Evolutionary conservation across 306 rosid genomes (phyloP).

Genomic region (Quercus suber): DNA sequence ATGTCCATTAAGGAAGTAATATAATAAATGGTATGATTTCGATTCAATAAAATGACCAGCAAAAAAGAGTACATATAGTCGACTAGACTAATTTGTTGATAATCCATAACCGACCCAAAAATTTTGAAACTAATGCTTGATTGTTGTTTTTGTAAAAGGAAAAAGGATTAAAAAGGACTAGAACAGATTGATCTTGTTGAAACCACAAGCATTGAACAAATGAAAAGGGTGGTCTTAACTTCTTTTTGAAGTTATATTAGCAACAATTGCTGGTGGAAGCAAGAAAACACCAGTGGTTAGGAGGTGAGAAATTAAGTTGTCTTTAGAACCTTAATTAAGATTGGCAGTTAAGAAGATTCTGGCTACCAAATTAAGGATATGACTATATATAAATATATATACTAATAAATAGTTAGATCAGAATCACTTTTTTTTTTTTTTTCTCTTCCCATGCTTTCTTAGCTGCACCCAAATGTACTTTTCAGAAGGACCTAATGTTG

Average conservation of each 20-base stretch:
- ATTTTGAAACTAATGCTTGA: no score
- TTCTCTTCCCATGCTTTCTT: constrained; percentile 32
- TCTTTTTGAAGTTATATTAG: constrained; percentile 37
- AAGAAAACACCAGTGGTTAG: constrained; percentile 25
- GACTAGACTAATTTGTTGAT: no score
- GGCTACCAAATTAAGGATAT: constrained; percentile 21
- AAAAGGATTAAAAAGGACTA: background rate
- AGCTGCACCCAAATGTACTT: constrained; percentile 36
- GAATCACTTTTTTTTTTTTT: constrained; percentile 15
- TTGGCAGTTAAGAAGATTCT: constrained; percentile 17
- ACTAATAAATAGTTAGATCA: constrained; percentile 20
- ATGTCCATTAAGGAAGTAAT: no score
- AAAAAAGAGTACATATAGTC: no score
- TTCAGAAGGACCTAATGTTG: constrained; percentile 37
- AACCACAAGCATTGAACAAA: background rate
- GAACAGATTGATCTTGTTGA: background rate
- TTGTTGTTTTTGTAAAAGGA: background rate
- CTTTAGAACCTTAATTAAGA: background rate
- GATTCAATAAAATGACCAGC: no score
- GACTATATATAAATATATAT: background rate
- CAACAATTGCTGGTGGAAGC: constrained; percentile 17
- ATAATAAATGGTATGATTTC: no score
- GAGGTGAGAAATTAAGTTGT: background rate
- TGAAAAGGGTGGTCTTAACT: constrained; percentile 25
- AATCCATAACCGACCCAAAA: no score